Conservation (phyloP, 805 yeast species). For the Maudiozyma pseudohumilis region DNA sequence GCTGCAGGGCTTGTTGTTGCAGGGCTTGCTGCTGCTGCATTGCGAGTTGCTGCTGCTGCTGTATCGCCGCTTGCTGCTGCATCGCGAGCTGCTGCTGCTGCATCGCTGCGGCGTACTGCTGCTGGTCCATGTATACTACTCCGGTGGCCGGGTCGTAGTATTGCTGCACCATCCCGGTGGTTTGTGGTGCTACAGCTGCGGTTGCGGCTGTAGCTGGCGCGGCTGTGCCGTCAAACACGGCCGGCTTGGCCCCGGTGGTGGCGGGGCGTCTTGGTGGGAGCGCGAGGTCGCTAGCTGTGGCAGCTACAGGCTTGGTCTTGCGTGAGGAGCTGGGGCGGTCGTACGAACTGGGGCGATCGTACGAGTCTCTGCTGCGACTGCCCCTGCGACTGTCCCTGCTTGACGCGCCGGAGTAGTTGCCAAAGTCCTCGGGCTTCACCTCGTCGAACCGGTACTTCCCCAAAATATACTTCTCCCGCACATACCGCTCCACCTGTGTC, state of each 20-base stretch:
- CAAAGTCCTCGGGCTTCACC: conserved; percentile 24
- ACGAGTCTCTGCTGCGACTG: conserved; percentile 36
- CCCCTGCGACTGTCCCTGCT: not conserved
- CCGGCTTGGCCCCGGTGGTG: conserved; percentile 18
- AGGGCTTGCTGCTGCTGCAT: conserved; percentile 7
- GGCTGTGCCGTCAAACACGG: conserved; percentile 27
- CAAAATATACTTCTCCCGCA: conserved; percentile 58
- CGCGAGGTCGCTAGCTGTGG: conserved; percentile 15
- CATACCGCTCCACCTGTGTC: conserved; percentile 42
- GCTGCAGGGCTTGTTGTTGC: conserved; percentile 3
- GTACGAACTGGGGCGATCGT: conserved; percentile 29
- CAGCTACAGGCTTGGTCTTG: no score
- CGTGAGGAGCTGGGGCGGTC: no score
- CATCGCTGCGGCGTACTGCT: conserved; percentile 36
- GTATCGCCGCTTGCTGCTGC: conserved; percentile 15
- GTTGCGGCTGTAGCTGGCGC: conserved; percentile 7
- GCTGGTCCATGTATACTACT: conserved; percentile 55
- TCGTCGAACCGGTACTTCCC: conserved; percentile 41
- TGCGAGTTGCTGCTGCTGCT: conserved; percentile 10
- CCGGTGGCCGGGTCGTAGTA: conserved; percentile 68
- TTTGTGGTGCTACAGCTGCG: conserved; percentile 10
- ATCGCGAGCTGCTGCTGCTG: conserved; percentile 11
- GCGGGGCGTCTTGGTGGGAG: conserved; percentile 34
- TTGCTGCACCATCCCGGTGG: conserved; percentile 39
- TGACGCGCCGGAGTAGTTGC: conserved; percentile 33